phyloP scores from a whole-genome alignment of 148 eudicot genomes.

The Fallopia convolvulus region DNA sequence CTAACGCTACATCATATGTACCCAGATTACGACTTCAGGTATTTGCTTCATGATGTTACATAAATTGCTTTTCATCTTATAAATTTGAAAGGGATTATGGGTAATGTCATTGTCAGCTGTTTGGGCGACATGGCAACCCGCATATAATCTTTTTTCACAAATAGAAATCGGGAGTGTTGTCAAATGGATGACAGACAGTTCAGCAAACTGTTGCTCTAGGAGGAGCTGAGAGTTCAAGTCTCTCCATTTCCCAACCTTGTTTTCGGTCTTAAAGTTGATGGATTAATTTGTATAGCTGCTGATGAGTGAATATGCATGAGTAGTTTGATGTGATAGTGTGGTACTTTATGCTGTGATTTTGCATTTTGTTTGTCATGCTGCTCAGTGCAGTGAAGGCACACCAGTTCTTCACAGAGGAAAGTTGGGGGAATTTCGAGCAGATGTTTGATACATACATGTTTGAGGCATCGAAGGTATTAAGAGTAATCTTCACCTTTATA shows the following conservation, averaged over 20 bases:
- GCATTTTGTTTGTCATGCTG: slow-evolving; percentile 35
- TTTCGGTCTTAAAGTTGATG: slow-evolving; percentile 5
- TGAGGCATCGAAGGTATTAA: slow-evolving; percentile 85
- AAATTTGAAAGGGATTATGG: slow-evolving; percentile 66
- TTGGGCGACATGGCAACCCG: slow-evolving; percentile 95
- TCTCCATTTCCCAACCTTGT: slow-evolving; percentile 93
- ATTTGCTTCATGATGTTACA: slow-evolving; percentile 24
- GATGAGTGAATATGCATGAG: slow-evolving; percentile 9
- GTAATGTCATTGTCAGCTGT: slow-evolving; percentile 99
- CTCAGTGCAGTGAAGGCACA: slow-evolving; percentile 95
- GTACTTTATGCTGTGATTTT: slow-evolving; percentile 35
- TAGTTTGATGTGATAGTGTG: slow-evolving; percentile 8
- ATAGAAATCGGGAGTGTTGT: slow-evolving; percentile 87
- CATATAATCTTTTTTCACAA: slow-evolving; percentile 55
- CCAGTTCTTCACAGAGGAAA: slow-evolving; percentile 85
- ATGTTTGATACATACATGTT: slow-evolving; percentile 82
- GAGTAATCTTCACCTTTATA: neutral
- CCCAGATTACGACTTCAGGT: slow-evolving; percentile 99
- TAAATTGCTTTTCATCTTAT: neutral
- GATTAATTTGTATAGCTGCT: neutral
- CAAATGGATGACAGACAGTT: slow-evolving; percentile 98
- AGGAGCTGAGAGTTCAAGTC: slow-evolving; percentile 99
- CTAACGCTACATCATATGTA: slow-evolving; percentile 87
- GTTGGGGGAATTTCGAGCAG: slow-evolving; percentile 85
- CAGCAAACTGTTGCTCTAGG: slow-evolving; percentile 81